Percentiles rank a stretch among this genome's conserved stretches.
phyloP scores from a whole-genome alignment of 2,329 filamentous ascomycete species.

The Botryosphaeria agaves region DNA sequence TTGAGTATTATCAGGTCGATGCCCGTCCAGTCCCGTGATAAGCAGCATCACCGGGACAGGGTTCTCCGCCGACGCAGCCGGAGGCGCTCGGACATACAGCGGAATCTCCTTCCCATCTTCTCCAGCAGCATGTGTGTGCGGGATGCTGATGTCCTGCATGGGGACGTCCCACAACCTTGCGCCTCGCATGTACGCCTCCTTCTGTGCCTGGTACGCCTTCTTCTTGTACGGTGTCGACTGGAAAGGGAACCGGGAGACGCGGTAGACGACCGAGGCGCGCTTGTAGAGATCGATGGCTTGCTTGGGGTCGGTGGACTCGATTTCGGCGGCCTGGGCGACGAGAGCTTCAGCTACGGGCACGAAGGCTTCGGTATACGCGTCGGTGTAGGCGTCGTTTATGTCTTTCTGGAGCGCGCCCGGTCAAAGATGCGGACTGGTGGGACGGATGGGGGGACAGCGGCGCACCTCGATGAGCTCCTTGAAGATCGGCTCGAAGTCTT shows the following conservation, averaged over 20 bases:
- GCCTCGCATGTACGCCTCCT: conserved; percentile 18
- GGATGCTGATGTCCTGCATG: conserved; percentile 20
- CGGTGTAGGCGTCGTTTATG: conserved; percentile 20
- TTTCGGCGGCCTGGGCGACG: conserved; percentile 12
- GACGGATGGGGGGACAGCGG: too few relatives aligned
- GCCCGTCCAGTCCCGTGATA: conserved; percentile 45
- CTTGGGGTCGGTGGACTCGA: conserved; percentile 8
- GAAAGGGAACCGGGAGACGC: conserved; percentile 19
- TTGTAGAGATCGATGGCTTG: conserved; percentile 16
- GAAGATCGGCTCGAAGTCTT: conserved; percentile 21
- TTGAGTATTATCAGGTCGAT: conserved; percentile 43
- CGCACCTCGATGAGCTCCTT: conserved; percentile 14
- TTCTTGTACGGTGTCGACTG: conserved; percentile 17
- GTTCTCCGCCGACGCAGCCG: conserved; percentile 10
- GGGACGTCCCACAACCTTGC: conserved; percentile 12
- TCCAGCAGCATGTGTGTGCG: conserved; percentile 17
- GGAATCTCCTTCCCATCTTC: conserved; percentile 20
- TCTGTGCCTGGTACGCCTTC: conserved; percentile 17
- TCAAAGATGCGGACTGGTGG: too few relatives aligned
- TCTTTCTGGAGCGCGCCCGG: conserved; percentile 7
- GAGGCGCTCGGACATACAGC: conserved; percentile 20
- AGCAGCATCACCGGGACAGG: conserved; percentile 33
- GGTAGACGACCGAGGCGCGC: conserved; percentile 17
- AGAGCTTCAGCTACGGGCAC: conserved; percentile 15
- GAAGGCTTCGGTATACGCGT: conserved; percentile 18